phyloP scores from a whole-genome alignment of 106 monocot genomes.

The Agapanthus africanus region DNA sequence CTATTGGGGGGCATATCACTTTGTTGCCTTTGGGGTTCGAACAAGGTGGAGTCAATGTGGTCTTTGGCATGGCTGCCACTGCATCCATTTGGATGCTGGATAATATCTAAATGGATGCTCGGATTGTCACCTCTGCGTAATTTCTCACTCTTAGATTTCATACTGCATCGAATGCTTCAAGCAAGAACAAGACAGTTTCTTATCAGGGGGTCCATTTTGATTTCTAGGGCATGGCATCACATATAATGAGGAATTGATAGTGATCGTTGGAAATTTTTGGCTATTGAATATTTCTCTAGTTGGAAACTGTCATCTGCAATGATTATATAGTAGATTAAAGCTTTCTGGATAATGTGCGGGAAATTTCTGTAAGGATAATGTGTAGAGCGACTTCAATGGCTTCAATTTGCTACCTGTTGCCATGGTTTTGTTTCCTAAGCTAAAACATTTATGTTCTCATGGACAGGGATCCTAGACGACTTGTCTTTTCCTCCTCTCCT shows the following conservation, averaged over 20 bases:
- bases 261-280: background rate
- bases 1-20: slow-evolving; percentile 7
- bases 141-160: background rate
- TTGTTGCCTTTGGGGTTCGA: slow-evolving; percentile 9
- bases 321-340: background rate
- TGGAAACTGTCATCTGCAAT: background rate
- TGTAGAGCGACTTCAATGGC: background rate
- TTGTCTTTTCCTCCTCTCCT: no score
- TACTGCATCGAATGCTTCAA: background rate
- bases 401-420: background rate
- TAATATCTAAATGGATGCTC: slow-evolving; percentile 5
- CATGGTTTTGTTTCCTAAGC: background rate
- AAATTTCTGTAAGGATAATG: background rate
- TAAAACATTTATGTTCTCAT: background rate
- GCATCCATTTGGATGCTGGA: background rate
- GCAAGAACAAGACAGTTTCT: background rate
- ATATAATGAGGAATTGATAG: background rate
- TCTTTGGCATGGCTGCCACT: background rate
- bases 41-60: slow-evolving; percentile 2
- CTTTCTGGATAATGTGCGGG: background rate
- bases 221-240: background rate
- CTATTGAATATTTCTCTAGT: background rate
- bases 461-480: background rate
- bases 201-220: background rate
- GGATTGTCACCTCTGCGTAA: background rate